Base-by-base conservation (phyloP, 1,284 basidiomycete genomes). In the Austropuccinia psidii region DNA sequence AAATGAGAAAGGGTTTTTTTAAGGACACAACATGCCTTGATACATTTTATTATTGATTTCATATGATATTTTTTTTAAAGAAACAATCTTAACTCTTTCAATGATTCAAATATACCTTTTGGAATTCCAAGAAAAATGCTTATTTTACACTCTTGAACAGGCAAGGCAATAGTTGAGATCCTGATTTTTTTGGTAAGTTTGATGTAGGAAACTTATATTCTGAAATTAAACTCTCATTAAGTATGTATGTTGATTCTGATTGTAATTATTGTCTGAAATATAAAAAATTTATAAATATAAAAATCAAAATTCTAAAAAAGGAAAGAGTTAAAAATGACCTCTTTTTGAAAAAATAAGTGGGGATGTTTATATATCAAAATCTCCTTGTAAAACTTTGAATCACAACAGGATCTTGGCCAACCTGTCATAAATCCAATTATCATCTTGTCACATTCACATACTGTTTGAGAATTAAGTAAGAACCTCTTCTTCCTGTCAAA, bases 211-310 rank as follows among this genome's bases (percentile, higher is more conserved):
- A 3, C 24, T 50, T 65, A 27, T 45, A 65, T 5, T 27, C 35
- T 35, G 62, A 47, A n/a, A 65, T n/a, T 29, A 65, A 17, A 6
- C 45, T 65, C 7, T n/a, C n/a, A n/a, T 35, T 65, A 11, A 47
- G 45, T 8, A 45, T 45, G 50, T 65, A 65, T 17, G 62, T 47
- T 33, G 62, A 65, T 49, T 65, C 41, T 7, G 62, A 41, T 49
- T 49, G 45, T n/a, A 65, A 35, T 49, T 65, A 65, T 17, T 65
- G 31, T 27, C 47, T 47, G n/a, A n/a, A n/a, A n/a, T 65, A n/a
- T n/a, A n/a, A n/a, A n/a, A n/a, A n/a, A n/a, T 50, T 66, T n/a
- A 29, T 47, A 31, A 29, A n/a, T n/a, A n/a, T n/a, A n/a, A n/a
- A n/a, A n/a, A n/a, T n/a, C n/a, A n/a, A n/a, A n/a, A n/a, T n/a